Conservation (phyloP, 345 rosid species). For the Aethionema arabicum region DNA sequence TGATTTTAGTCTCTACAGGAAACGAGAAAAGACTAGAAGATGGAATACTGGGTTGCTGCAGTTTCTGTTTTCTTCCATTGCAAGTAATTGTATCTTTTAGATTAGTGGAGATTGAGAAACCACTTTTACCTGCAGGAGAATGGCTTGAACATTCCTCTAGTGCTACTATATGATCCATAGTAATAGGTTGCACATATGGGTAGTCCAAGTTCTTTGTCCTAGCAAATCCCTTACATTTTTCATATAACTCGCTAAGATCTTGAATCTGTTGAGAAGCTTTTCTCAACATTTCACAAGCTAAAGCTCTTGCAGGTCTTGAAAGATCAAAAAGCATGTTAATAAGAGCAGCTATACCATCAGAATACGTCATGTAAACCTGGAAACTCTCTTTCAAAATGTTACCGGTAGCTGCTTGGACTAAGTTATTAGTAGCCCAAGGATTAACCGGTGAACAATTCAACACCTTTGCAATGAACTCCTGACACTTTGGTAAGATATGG, state of each 20-base stretch:
- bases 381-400: conserved; percentile 85
- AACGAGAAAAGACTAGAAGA: conserved; percentile 44
- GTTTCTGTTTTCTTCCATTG: conserved; percentile 24
- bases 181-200: conserved; percentile 60
- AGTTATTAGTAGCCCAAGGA: conserved; percentile 33
- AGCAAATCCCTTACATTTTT: conserved; percentile 47
- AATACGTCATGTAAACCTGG: conserved; percentile 57
- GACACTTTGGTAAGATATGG: conserved; percentile 65
- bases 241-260: conserved; percentile 51
- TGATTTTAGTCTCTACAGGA: conserved; percentile 68
- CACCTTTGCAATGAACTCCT: conserved; percentile 57
- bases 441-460: conserved; percentile 51
- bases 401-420: conserved; percentile 59
- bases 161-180: conserved; percentile 58
- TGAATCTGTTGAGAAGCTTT: conserved; percentile 60
- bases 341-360: conserved; percentile 55
- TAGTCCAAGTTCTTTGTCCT: conserved; percentile 61
- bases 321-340: conserved; percentile 61
- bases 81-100: conserved; percentile 12
- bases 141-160: conserved; percentile 50
- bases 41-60: conserved; percentile 18
- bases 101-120: conserved; percentile 30
- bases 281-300: conserved; percentile 64
- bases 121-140: conserved; percentile 15
- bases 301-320: conserved; percentile 54